Conservation (phyloP, 257 asterid species). For the Anisodus acutangulus region DNA sequence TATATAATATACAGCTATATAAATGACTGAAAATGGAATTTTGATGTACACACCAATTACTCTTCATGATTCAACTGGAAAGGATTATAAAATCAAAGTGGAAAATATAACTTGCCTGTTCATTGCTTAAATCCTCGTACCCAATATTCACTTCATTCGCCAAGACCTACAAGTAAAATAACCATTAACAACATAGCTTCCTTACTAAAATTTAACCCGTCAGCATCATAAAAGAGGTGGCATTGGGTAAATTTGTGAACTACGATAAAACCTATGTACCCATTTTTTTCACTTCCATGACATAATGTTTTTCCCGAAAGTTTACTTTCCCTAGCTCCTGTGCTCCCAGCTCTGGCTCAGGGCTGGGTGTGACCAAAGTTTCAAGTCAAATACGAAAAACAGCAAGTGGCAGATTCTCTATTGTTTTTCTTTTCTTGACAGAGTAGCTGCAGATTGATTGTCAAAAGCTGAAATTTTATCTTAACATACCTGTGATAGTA, state of each 20-base stretch:
- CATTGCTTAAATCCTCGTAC: constrained; percentile 92
- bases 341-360: constrained; percentile 14
- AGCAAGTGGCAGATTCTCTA: not conserved
- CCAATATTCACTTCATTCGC: constrained; percentile 95
- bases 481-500: constrained; percentile 80
- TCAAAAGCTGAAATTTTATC: constrained; percentile 5
- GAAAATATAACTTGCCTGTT: constrained; percentile 66
- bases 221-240: constrained; percentile 4
- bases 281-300: constrained; percentile 1
- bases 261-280: not conserved
- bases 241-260: constrained; percentile 12
- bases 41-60: not conserved
- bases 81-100: not conserved
- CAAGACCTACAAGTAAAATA: constrained; percentile 59
- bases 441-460: not conserved
- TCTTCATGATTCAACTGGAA: constrained; percentile 2
- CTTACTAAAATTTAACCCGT: constrained; percentile 8
- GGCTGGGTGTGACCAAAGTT: not conserved
- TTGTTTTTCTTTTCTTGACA: constrained; percentile 2
- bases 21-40: not conserved
- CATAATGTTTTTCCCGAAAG: not conserved
- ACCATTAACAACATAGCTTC: constrained; percentile 12
- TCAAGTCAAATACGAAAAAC: not conserved
- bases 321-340: not conserved
- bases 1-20: not conserved